Evolutionary conservation across 495 filamentous ascomycete genomes (phyloP).

Genomic region (Immersiella caudata): DNA sequence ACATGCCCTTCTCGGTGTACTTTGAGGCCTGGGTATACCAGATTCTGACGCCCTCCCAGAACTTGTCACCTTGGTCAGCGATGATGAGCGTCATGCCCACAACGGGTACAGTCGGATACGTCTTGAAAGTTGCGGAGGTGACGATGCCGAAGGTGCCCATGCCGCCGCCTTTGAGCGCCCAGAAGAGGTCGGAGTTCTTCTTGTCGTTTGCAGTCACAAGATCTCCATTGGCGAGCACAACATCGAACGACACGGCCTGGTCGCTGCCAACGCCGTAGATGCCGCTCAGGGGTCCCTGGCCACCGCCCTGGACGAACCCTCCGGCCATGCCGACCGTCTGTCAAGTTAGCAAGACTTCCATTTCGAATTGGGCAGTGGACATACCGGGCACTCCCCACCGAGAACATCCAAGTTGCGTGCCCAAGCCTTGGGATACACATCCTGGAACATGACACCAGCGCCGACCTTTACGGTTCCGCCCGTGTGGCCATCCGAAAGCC

Average conservation of each 20-base stretch:
- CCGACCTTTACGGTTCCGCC: constrained; percentile 8
- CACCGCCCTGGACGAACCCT: constrained; percentile 46
- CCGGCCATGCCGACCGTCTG: constrained; percentile 41
- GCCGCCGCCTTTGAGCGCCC: constrained; percentile 51
- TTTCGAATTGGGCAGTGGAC: too few relatives aligned
- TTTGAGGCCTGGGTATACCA: constrained; percentile 45
- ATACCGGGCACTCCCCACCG: constrained; percentile 44
- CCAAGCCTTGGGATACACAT: constrained; percentile 39
- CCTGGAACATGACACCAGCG: constrained; percentile 30
- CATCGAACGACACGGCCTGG: constrained; percentile 48
- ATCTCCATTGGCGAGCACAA: constrained; percentile 50
- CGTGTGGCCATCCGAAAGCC: neutral
- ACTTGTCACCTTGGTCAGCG: constrained; percentile 36
- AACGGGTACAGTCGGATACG: constrained; percentile 43
- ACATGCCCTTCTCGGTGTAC: constrained; percentile 43
- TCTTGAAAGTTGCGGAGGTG: constrained; percentile 40
- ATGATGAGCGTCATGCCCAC: constrained; percentile 40
- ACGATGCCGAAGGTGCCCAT: constrained; percentile 53
- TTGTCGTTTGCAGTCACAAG: constrained; percentile 48
- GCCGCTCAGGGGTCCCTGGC: constrained; percentile 43
- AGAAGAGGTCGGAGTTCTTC: constrained; percentile 49
- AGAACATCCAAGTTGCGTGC: constrained; percentile 20
- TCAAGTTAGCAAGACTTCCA: neutral
- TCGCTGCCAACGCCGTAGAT: constrained; percentile 47
- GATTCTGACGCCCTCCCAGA: constrained; percentile 49